phyloP scores from a whole-genome alignment of 2,329 filamentous ascomycete species.

The Cordyceps fumosorosea region DNA sequence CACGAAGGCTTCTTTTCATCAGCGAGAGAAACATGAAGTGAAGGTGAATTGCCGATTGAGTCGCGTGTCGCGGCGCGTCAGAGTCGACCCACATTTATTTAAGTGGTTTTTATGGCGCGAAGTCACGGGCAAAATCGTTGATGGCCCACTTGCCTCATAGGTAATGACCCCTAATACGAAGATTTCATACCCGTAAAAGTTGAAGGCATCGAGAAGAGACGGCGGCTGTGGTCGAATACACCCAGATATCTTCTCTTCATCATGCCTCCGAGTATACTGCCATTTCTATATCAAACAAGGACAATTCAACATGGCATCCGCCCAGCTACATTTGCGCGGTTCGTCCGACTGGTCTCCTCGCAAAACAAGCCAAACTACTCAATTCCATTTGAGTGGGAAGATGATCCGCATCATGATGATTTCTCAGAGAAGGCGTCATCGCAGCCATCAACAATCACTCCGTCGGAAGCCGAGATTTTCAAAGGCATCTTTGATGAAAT shows the following conservation, averaged over 20 bases:
- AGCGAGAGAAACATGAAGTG: neutral
- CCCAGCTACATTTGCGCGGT: constrained; percentile 19
- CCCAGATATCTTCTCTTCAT: neutral
- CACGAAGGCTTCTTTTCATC: neutral
- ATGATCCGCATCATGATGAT: constrained; percentile 19
- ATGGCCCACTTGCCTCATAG: constrained; percentile 1
- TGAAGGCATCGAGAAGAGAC: neutral
- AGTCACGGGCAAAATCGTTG: constrained; percentile 23
- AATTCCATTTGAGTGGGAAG: constrained; percentile 48
- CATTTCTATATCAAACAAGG: constrained; percentile 67
- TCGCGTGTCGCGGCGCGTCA: constrained; percentile 9
- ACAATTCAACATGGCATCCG: constrained; percentile 38
- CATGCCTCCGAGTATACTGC: constrained; percentile 39
- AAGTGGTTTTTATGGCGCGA: constrained; percentile 25
- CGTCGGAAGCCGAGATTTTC: constrained; percentile 51
- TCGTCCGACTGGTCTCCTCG: constrained; percentile 18
- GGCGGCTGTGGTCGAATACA: neutral
- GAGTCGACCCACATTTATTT: constrained; percentile 10
- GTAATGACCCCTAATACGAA: neutral
- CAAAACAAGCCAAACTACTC: constrained; percentile 23
- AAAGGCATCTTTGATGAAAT: constrained; percentile 47
- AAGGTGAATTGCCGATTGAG: constrained; percentile 7
- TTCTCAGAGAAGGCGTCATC: constrained; percentile 17
- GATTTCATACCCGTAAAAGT: neutral
- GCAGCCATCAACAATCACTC: constrained; percentile 47